Evolutionary conservation across 345 rosid genomes (phyloP).

Genomic region (Excoecaria agallocha): DNA sequence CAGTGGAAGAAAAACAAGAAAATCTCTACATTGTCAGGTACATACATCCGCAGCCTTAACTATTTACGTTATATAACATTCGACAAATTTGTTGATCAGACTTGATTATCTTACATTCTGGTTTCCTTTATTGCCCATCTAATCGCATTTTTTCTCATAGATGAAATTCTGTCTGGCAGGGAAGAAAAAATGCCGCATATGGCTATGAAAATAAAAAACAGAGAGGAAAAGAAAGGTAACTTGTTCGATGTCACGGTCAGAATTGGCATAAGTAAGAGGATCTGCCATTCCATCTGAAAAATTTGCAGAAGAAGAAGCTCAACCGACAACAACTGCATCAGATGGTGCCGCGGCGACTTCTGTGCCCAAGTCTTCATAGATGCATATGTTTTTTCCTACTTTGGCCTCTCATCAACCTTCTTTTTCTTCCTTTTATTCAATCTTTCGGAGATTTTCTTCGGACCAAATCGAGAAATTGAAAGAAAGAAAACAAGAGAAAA

Average conservation of each 20-base stretch:
- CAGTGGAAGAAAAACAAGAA: not conserved
- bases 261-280: conserved; percentile 65
- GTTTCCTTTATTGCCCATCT: no score
- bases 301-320: conserved; percentile 35
- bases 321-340: conserved; percentile 49
- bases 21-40: not conserved
- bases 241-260: conserved; percentile 87
- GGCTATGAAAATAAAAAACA: not conserved
- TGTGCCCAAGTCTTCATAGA: conserved; percentile 83
- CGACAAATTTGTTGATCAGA: no score
- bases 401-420: conserved; percentile 42
- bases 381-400: conserved; percentile 52
- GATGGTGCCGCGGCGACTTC: conserved; percentile 53
- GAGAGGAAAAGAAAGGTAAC: conserved; percentile 36
- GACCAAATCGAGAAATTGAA: not conserved
- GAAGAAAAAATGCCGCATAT: no score
- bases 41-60: no score
- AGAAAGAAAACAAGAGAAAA: not conserved
- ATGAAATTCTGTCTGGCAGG: no score
- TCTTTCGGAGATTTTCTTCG: not conserved
- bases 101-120: no score
- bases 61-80: no score
- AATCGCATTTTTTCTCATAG: no score
- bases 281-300: conserved; percentile 99
- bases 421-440: not conserved